Conservation (phyloP, 257 asterid genomes). For the Nemophila menziesii region DNA sequence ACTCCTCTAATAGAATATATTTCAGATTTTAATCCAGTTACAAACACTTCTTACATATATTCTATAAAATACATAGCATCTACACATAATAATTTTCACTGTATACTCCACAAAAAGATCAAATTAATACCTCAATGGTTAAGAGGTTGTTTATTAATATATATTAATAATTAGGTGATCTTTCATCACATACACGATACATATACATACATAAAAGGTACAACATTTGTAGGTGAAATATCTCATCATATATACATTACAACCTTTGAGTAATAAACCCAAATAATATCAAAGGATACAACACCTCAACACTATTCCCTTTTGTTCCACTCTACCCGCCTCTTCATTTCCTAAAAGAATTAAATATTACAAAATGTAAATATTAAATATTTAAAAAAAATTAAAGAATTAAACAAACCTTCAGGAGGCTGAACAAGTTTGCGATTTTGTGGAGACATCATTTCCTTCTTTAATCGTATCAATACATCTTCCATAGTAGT, state of each 20-base stretch:
- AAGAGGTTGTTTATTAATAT: no score
- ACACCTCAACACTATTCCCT: slow-evolving; percentile 55
- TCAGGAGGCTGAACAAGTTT: slow-evolving; percentile 68
- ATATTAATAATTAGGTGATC: no score
- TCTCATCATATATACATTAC: slow-evolving; percentile 23
- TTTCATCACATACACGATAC: no score
- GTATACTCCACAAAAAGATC: no score
- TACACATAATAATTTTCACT: no score
- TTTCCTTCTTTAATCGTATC: slow-evolving; percentile 60
- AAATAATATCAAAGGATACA: slow-evolving; percentile 41
- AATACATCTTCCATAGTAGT: slow-evolving; percentile 79
- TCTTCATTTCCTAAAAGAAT: slow-evolving; percentile 54
- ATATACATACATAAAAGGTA: no score
- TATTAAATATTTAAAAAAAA: neutral
- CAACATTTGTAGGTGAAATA: no score
- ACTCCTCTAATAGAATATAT: no score
- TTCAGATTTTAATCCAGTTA: no score
- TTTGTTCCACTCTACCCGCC: slow-evolving; percentile 60
- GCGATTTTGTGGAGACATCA: slow-evolving; percentile 76
- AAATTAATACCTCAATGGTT: no score
- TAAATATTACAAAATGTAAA: neutral
- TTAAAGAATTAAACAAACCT: slow-evolving; percentile 23
- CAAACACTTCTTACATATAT: no score
- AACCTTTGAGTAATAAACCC: slow-evolving; percentile 10
- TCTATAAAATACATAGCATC: no score